Evolutionary conservation across 1,284 basidiomycete genomes (phyloP), one percentile per base, ranked within the genome.

Genomic region (Xerocomus amazonicus): DNA sequence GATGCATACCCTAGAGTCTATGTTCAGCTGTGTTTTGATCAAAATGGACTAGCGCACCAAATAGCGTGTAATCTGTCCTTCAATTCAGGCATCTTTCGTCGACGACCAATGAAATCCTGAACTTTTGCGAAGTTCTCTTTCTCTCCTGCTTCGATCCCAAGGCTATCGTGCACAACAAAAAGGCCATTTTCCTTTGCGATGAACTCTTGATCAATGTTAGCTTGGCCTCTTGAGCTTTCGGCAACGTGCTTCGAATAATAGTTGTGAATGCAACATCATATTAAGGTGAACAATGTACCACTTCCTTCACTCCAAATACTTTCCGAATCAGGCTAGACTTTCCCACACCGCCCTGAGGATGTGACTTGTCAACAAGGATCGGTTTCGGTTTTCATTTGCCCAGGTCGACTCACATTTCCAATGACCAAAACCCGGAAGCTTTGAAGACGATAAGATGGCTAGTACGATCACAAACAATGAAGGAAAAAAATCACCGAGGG

Each of bases 271-370:
- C 19, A 43, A 32, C n/a, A 13, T 10, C 14, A 9, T n/a, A 3
- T 13, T 23, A 7, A 6, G 31, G 23, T 5, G 13, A 34, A 43
- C 23, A 28, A 7, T 33, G 29, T 44, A 52, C 51, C 43, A 36
- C 37, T 28, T 29, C 26, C 1, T 17, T n/a, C n/a, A 54, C 46
- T 2, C 51, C 43, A 35, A 45, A 48, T 19, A 46, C 29, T 9
- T 35, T 35, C 10, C 33, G n/a, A 13, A 54, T 43, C 28, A 42
- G 16, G 2, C 41, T 39, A 12, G 50, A 48, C 44, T 50, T 51
- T 6, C 50, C 47, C 12, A 50, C 42, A 5, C 50, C 50, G 5
- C 19, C 19, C 47, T n/a, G n/a, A n/a, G n/a, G n/a, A n/a, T 51
- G 13, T 6, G 9, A 42, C n/a, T n/a, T n/a, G n/a, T n/a, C n/a